These are phyloP conservation scores for Apiospora malaysiana DNA, from an alignment of 2,329 filamentous ascomycete genomes.

Conservation along the genomic window DNA sequence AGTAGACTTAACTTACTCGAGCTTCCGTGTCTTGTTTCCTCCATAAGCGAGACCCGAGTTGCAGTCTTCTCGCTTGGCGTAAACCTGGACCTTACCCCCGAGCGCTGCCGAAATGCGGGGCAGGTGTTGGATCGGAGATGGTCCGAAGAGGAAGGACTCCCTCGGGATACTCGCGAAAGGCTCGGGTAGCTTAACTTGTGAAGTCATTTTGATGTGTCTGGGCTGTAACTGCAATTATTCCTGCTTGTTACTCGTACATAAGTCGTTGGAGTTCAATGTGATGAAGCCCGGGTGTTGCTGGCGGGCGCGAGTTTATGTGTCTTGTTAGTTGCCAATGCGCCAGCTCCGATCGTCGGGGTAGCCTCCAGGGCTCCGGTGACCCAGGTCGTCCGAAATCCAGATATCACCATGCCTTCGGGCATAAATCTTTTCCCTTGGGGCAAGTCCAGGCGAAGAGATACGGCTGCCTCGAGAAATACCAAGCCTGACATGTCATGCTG, in stretches of 20 bases:
- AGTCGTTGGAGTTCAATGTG: no score
- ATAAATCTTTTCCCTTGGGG: conserved; percentile 9
- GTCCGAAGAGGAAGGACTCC: conserved; percentile 66
- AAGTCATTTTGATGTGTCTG: neutral
- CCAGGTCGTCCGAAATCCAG: neutral
- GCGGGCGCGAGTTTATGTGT: neutral
- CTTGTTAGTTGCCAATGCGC: neutral
- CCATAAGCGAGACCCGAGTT: conserved; percentile 72
- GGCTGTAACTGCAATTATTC: no score
- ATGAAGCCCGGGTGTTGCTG: neutral
- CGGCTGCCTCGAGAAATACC: neutral
- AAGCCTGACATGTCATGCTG: neutral
- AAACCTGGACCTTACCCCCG: conserved; percentile 65
- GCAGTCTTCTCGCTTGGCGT: conserved; percentile 75
- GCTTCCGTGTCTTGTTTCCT: conserved; percentile 73
- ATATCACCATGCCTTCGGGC: neutral
- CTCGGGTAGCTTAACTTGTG: conserved; percentile 56
- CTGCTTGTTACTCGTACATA: no score
- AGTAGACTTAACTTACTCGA: conserved; percentile 61
- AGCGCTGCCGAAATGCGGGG: conserved; percentile 68
- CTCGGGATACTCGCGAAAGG: conserved; percentile 69
- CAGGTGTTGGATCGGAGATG: conserved; percentile 71
- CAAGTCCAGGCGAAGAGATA: neutral
- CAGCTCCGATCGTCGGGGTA: conserved; percentile 6
- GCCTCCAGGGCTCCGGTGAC: neutral